A percentile compares a stretch with the other conserved stretches of the same genome.
Evolutionary conservation across 1,284 basidiomycete genomes (phyloP).

Genomic region (Gymnopus androsaceus): DNA sequence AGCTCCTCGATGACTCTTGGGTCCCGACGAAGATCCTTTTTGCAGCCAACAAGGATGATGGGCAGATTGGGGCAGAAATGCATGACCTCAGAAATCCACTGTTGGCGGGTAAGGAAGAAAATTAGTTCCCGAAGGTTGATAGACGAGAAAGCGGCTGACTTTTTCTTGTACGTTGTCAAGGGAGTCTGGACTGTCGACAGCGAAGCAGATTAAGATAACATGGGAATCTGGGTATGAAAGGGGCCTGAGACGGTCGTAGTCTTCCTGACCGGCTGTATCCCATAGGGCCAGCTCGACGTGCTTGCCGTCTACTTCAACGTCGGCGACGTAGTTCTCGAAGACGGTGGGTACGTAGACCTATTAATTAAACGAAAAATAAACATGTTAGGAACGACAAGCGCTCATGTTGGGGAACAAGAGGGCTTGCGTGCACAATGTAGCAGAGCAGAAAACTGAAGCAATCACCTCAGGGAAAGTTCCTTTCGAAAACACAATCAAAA

Average conservation of each 20-base stretch:
- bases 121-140: neutral
- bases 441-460: slow-evolving; percentile 19
- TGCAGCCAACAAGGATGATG: slow-evolving; percentile 90
- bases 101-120: slow-evolving; percentile 12
- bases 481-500: slow-evolving; percentile 87
- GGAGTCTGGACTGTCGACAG: slow-evolving; percentile 90
- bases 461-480: slow-evolving; percentile 92
- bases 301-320: slow-evolving; percentile 87
- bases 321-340: slow-evolving; percentile 89
- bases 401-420: neutral
- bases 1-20: slow-evolving; percentile 79
- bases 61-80: slow-evolving; percentile 90
- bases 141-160: slow-evolving; percentile 46
- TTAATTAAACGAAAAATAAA: neutral
- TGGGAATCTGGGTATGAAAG: slow-evolving; percentile 82
- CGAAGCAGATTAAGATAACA: slow-evolving; percentile 93
- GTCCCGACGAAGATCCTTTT: slow-evolving; percentile 86
- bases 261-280: slow-evolving; percentile 95
- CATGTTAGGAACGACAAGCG: neutral
- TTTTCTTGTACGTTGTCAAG: slow-evolving; percentile 96
- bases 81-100: slow-evolving; percentile 95
- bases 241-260: slow-evolving; percentile 88
- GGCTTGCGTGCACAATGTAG: neutral
- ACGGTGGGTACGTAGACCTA: slow-evolving; percentile 93
- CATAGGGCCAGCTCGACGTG: slow-evolving; percentile 91